These are phyloP conservation scores for Cyberlindnera amylophila DNA, from an alignment of 805 yeast genomes.

Conservation along the genomic window DNA sequence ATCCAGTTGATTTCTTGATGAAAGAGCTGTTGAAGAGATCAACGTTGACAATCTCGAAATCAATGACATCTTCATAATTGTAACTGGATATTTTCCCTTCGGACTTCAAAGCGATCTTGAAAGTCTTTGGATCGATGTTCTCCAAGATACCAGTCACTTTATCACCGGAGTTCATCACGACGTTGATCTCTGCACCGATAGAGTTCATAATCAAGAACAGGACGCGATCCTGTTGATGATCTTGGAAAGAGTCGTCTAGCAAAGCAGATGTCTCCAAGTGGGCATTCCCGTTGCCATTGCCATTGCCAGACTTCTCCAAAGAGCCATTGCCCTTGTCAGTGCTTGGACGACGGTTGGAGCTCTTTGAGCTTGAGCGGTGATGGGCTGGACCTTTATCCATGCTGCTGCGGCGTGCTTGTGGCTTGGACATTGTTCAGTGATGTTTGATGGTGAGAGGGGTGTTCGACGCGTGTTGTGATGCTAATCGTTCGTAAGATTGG, in stretches of 20 bases:
- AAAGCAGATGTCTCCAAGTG: constrained; percentile 7
- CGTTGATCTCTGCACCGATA: constrained; percentile 53
- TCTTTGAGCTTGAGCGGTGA: constrained; percentile 18
- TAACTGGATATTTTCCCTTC: constrained; percentile 28
- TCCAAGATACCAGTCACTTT: constrained; percentile 55
- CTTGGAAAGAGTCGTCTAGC: constrained; percentile 26
- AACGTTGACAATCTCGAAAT: constrained; percentile 35
- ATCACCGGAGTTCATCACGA: constrained; percentile 61
- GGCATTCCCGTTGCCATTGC: constrained; percentile 2
- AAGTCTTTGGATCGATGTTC: constrained; percentile 48
- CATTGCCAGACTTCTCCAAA: constrained; percentile 2
- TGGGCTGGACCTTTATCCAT: constrained; percentile 10
- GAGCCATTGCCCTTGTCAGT: constrained; percentile 3
- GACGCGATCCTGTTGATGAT: constrained; percentile 46
- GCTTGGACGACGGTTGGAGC: constrained; percentile 13
- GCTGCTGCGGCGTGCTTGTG: constrained; percentile 11
- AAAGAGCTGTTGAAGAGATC: constrained; percentile 24
- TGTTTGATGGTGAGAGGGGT: not conserved
- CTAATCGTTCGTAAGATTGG: too few relatives aligned
- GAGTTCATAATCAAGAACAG: constrained; percentile 52
- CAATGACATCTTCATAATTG: constrained; percentile 35
- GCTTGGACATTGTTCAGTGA: constrained; percentile 11
- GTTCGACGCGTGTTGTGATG: not conserved
- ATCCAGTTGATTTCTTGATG: constrained; percentile 30
- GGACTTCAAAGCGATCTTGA: constrained; percentile 29